Base-by-base conservation (phyloP, 164 flowering plant genomes). In the Brasenia schreberi region DNA sequence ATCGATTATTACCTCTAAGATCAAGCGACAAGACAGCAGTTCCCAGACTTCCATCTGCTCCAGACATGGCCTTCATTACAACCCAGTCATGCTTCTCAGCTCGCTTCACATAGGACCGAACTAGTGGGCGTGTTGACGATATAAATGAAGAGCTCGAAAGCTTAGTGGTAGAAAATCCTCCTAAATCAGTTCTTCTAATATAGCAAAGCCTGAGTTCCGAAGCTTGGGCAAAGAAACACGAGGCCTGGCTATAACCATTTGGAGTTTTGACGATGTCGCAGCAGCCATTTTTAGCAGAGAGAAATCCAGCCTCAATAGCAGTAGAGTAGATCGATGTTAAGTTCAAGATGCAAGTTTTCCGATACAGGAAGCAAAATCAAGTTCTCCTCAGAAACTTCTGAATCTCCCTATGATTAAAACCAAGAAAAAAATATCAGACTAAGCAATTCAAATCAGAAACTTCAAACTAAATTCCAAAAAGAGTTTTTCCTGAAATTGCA, bases 11-110 rank as follows among this genome's bases (percentile, higher is more conserved):
- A 85, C 98, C 98, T 90, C 71, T 88, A 75, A 93, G 76, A 77
- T 90, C 86, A 73, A 93, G 83, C 27, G 92, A 81, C 74, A 90
- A 76, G 33, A 92, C 94, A 19, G 89, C 65, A 6, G 67, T 23
- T 49, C 84, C 78, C 69, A 71, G 82, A 67, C 18, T 75, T 59
- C 79, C 87, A 61, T 77, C 78, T 10, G 84, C 45, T 72, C 79
- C 87, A 65, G 96, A 75, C 84, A 76, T 79, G 39, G 98, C 98
- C 72, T 74, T 90, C 60, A 81, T 75, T 1, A 76, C 80, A 64
- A 67, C 63, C 71, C 70, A 84, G 43, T 65, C 59, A 11, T 44
- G 70, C 66, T 70, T 83, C 12, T 56, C 17, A 4, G 80, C 65
- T 52, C 78, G 69, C 4, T 84, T 77, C 7, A 71, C 68, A 66